Evolutionary conservation across 2,329 filamentous ascomycete species (phyloP).

Genomic region (Dactylellina drechsleri): DNA sequence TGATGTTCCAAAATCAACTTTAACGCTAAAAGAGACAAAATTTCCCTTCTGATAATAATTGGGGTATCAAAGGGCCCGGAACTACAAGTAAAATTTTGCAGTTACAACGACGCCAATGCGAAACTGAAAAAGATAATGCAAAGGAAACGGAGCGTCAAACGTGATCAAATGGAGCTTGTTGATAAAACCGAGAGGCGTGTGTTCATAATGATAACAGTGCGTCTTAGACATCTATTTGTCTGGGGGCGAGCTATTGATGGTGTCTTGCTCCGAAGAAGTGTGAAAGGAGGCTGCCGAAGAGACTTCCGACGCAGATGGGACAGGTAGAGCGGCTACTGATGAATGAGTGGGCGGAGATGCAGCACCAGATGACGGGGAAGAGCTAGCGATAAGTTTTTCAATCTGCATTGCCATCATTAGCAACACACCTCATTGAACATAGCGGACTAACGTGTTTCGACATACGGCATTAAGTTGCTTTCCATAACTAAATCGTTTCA

Average conservation of each 20-base stretch:
- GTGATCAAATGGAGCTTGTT: not conserved
- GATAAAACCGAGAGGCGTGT: not conserved
- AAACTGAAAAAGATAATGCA: conserved; percentile 19
- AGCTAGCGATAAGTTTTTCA: conserved; percentile 51
- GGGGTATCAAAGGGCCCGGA: conserved; percentile 44
- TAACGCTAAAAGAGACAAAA: conserved; percentile 50
- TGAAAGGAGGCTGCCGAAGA: conserved; percentile 48
- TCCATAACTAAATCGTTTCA: conserved; percentile 73
- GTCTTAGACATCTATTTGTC: conserved; percentile 27
- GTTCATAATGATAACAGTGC: not conserved
- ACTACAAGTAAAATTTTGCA: conserved; percentile 12
- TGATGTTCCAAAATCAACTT: conserved; percentile 43
- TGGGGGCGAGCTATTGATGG: conserved; percentile 52
- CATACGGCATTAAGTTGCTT: conserved; percentile 71
- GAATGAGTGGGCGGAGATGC: conserved; percentile 50
- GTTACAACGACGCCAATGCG: conserved; percentile 28
- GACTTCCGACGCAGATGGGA: conserved; percentile 40
- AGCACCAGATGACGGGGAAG: conserved; percentile 47
- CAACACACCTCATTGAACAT: not conserved
- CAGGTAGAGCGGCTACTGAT: conserved; percentile 38
- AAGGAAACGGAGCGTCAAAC: not conserved
- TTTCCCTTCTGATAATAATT: conserved; percentile 31
- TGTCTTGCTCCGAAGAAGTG: conserved; percentile 51
- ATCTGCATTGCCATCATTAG: conserved; percentile 34
- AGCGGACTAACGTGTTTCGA: not conserved